phyloP scores from a whole-genome alignment of 139 green algal genomes.

The Micractinium sp. region DNA sequence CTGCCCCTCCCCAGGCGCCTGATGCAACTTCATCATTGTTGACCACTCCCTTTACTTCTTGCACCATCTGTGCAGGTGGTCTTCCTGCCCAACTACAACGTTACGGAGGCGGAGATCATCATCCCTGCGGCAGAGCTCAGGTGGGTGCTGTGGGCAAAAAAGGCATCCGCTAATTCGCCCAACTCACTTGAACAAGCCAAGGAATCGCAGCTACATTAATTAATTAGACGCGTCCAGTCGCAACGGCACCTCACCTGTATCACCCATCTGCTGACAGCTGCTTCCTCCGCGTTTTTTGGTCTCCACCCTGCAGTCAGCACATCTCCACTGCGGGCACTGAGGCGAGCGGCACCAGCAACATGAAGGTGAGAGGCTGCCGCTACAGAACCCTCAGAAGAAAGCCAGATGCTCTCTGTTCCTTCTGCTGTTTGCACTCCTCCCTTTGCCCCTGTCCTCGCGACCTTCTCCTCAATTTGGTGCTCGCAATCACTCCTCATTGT shows the following conservation, averaged over 20 bases:
- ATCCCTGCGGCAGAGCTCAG: slow-evolving; percentile 82
- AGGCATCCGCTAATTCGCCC: too few species aligned
- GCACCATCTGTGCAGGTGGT: slow-evolving; percentile 55
- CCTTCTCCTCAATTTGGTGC: too few species aligned
- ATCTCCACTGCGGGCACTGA: slow-evolving; percentile 91
- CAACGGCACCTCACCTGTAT: too few species aligned
- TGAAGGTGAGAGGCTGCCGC: slow-evolving; percentile 93
- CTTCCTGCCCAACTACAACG: slow-evolving; percentile 99
- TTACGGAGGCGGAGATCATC: slow-evolving; percentile 80
- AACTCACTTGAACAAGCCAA: too few species aligned
- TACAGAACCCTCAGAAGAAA: too few species aligned
- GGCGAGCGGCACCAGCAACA: slow-evolving; percentile 95
- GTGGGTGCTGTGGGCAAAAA: not conserved
- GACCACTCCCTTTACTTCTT: not conserved
- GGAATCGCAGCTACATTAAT: too few species aligned
- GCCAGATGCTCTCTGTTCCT: too few species aligned
- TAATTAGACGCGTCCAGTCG: too few species aligned
- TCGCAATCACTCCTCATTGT: too few species aligned
- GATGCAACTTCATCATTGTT: not conserved
- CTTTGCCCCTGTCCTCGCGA: too few species aligned
- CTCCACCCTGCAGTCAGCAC: slow-evolving; percentile 66
- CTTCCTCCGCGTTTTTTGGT: not conserved
- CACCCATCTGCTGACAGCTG: too few species aligned
- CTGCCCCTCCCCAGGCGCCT: not conserved
- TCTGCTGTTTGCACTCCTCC: too few species aligned